phyloP scores from a whole-genome alignment of 768 basidiomycete species.

The Guyanaporus albipodus region DNA sequence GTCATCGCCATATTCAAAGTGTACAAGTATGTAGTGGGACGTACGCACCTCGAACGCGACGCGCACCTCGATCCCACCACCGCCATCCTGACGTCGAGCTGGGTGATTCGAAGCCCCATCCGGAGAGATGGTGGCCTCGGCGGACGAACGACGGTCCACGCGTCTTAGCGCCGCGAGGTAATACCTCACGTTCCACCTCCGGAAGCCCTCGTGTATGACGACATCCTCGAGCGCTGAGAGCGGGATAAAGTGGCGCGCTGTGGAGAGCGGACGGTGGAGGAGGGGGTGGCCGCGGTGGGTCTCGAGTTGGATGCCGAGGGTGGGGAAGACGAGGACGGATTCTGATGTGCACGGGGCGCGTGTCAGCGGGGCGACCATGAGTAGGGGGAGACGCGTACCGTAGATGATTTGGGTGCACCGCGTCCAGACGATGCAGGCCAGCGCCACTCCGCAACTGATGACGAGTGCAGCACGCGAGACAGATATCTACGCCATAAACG shows the following conservation, averaged over 20 bases:
- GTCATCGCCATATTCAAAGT: too few species aligned
- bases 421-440: conserved; percentile 28
- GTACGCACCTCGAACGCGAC: conserved; percentile 57
- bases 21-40: too few species aligned
- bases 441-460: conserved; percentile 9
- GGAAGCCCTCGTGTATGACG: conserved; percentile 70
- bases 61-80: conserved; percentile 34
- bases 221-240: conserved; percentile 51
- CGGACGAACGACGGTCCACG: too few species aligned
- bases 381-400: conserved; percentile 38
- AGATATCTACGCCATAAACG: neutral
- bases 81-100: too few species aligned
- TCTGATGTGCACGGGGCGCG: too few species aligned
- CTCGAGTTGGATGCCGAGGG: conserved; percentile 73
- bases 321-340: conserved; percentile 62
- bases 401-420: conserved; percentile 45
- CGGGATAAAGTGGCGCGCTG: conserved; percentile 57
- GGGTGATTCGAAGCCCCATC: too few species aligned
- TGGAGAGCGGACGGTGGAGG: conserved; percentile 25
- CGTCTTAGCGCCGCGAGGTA: conserved; percentile 51
- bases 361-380: too few species aligned
- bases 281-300: conserved; percentile 56
- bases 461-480: neutral
- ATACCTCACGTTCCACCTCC: conserved; percentile 67
- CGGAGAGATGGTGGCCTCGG: too few species aligned